Base-by-base conservation (phyloP, 306 rosid species). In the Begonia fuchsioides region DNA sequence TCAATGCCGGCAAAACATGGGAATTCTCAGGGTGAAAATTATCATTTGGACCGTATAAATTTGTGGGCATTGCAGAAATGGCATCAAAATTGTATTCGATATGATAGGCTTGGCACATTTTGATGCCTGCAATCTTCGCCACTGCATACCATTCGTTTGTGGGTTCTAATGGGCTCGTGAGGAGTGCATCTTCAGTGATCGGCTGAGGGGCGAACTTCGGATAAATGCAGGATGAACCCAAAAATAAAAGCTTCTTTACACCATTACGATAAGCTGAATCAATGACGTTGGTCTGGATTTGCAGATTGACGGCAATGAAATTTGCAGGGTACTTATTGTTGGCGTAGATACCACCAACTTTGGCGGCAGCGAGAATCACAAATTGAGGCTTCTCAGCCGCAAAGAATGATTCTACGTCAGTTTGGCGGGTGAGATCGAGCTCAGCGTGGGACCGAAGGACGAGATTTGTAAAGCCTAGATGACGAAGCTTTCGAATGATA, bases 171-270 rank as follows among this genome's bases (percentile, higher is more conserved):
- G 84, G 87, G 7, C 87, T 90, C 13, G 95, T 83, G 43, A 90
- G 80, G 64, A 90, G 65, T 13, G 95, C 85, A 16, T 55, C 59
- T 63, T 90, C 97, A 0, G 94, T 85, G 52, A 84, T 90, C 0
- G 98, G 98, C 13, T 90, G 98, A 3, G 95, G 97, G 3, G 98
- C 95, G 43, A 90, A 90, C 44, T 90, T 90, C 49, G 95, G 98
- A 64, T 85, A 90, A 39, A 90, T 85, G 61, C 95, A 90, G 18
- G 97, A 90, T 35, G 98, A 90, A 8, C 98, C 95, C 49, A 90
- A 60, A 64, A 85, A 90, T 50, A 90, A 47, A 2, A 90, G 79
- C 74, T 84, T 90, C 77, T 54, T 68, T 14, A 78, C 75, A 35
- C 94, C 92, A 38, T 73, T 49, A 38, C 78, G 85, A 54, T 72